Conservation (phyloP, 2,329 filamentous ascomycete species). For the Camillea tinctor region DNA sequence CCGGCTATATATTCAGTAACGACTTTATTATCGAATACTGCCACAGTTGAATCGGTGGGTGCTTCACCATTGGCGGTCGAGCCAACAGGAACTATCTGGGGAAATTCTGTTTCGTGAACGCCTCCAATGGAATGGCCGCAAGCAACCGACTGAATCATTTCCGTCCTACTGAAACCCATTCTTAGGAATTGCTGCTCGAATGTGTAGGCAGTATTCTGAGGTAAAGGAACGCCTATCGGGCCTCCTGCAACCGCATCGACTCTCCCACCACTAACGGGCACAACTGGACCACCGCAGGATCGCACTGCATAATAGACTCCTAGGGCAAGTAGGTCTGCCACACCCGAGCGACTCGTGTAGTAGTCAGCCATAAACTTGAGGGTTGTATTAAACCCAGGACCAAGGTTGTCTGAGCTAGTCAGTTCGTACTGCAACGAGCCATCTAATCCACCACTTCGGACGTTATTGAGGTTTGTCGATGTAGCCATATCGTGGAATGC, state of each 20-base stretch:
- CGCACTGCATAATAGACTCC: conserved; percentile 58
- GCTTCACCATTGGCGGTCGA: conserved; percentile 43
- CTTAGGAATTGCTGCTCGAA: conserved; percentile 56
- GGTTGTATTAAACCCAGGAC: conserved; percentile 53
- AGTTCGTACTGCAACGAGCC: conserved; percentile 61
- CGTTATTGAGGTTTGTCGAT: conserved; percentile 44
- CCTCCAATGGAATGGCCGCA: conserved; percentile 63
- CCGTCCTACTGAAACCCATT: conserved; percentile 54
- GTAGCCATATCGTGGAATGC: conserved; percentile 64
- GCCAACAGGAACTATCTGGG: conserved; percentile 48
- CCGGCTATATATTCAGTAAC: conserved; percentile 56
- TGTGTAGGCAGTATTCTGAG: conserved; percentile 51
- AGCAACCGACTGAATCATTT: conserved; percentile 61
- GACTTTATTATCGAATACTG: conserved; percentile 55
- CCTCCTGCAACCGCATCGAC: conserved; percentile 52
- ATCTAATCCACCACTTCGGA: conserved; percentile 52
- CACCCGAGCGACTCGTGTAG: conserved; percentile 48
- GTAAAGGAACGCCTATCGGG: conserved; percentile 52
- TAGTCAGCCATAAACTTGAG: conserved; percentile 54
- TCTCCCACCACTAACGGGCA: conserved; percentile 54
- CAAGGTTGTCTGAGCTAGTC: conserved; percentile 53
- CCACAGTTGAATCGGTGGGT: conserved; percentile 47
- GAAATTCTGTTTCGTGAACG: conserved; percentile 55
- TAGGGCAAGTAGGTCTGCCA: conserved; percentile 58
- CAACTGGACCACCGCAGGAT: conserved; percentile 55